phyloP scores from a whole-genome alignment of 176 grass and related monocot species.

The Alloteropsis semialata region DNA sequence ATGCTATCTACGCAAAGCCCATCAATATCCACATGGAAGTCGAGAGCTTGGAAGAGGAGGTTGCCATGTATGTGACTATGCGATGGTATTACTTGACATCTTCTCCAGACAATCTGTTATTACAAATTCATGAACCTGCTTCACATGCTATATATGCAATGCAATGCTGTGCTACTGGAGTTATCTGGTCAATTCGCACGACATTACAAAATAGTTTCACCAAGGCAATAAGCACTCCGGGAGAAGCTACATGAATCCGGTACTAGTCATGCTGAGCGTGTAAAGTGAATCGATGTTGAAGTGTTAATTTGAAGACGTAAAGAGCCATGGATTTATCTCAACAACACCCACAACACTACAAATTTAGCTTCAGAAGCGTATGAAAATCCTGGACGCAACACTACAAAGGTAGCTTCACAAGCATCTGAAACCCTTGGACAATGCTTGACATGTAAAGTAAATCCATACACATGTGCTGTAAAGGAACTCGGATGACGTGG shows the following conservation, averaged over 20 bases:
- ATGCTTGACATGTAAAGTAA: constrained; percentile 1
- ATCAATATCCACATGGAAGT: neutral
- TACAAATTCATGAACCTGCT: neutral
- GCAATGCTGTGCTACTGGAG: neutral
- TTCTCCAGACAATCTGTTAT: neutral
- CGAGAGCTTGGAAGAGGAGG: no score
- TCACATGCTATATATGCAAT: neutral
- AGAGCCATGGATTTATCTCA: neutral
- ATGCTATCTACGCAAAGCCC: no score
- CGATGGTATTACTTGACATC: neutral
- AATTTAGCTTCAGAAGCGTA: neutral
- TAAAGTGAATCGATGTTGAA: neutral
- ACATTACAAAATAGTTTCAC: neutral
- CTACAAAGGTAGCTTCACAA: neutral
- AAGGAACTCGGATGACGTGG: neutral
- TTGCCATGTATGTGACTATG: no score
- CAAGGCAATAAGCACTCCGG: neutral
- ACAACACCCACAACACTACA: neutral
- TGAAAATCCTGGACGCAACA: neutral
- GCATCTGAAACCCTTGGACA: neutral
- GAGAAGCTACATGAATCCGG: no score
- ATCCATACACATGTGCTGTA: neutral
- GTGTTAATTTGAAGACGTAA: neutral
- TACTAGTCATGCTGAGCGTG: no score
- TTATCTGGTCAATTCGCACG: neutral